Evolutionary conservation across 2,329 filamentous ascomycete species (phyloP), one percentile per base, ranked within the genome.

Genomic region (Monosporascus sp.): DNA sequence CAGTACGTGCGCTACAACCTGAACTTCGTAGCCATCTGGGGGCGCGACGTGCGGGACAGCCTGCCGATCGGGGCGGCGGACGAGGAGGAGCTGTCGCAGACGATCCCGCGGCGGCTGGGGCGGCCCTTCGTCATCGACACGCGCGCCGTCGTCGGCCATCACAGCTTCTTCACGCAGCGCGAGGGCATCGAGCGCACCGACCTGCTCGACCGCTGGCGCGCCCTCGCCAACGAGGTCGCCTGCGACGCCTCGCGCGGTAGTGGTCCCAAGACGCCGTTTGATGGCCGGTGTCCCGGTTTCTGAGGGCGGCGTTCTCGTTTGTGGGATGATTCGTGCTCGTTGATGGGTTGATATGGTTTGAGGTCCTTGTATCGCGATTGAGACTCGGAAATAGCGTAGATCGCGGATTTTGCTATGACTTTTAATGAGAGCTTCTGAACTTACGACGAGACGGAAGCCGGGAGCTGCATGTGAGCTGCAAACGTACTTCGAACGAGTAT

Each of bases 21-120:
- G 37, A 79, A 81, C 58, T 78, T 83, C 55, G 70, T 81, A 31
- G 77, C 76, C 38, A 69, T 83, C 47, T 73, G 76, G 68, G 77
- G 78, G 8, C 68, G 69, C 51, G 78, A 82, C 58, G 74, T 79
- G 37, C 69, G 71, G 22, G 63, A 63, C 17, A 70, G 74, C 50
- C 69, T 76, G 41, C 76, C 78, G 2, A 71, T 77, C 31, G 66
- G 67, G 6, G 61, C 70, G 3, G 63, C 71, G n/a, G 75, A 77
- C 52, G 78, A 80, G 60, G 68, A 78, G 50, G 72, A 76, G 55
- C 68, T 73, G 52, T 69, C 72, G 48, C 70, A 72, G 44, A 70
- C 68, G 39, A 70, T 72, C 54, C 70, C 73, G 1, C 62, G 65
- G 50, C 65, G 65, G 14, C 64, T 72, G 6, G 65, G 67, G n/a